These are phyloP conservation scores for Sechiopsis laciniata DNA, from an alignment of 306 rosid genomes.

Conservation along the genomic window DNA sequence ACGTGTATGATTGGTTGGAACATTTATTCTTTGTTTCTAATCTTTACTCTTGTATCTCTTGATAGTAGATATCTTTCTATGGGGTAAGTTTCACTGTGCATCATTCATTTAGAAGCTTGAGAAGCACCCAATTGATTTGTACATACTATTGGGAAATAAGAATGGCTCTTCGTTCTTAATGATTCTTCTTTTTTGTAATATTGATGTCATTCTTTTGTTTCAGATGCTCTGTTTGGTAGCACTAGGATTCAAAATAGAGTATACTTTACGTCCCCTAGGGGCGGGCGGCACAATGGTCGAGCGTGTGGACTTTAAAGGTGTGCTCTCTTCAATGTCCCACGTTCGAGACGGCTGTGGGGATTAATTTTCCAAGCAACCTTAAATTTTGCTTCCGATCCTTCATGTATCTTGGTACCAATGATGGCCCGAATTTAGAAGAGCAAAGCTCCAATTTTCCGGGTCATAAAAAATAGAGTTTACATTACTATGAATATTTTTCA, in stretches of 20 bases:
- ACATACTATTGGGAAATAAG: neutral
- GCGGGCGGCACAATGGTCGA: no score
- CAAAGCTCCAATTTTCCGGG: no score
- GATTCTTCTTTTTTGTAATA: neutral
- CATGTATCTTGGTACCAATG: no score
- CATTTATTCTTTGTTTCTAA: neutral
- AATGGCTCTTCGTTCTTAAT: neutral
- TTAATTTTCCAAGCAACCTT: no score
- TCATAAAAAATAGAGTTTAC: no score
- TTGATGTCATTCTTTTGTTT: neutral
- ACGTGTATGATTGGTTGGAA: constrained; percentile 3
- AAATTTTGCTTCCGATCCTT: no score
- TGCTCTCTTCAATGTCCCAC: no score
- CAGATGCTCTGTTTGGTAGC: neutral
- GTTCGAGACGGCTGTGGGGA: no score
- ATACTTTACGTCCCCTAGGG: neutral
- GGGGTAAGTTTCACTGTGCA: constrained; percentile 9
- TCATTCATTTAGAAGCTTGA: neutral
- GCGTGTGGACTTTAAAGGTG: no score
- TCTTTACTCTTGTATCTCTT: neutral
- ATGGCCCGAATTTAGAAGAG: no score
- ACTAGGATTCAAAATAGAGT: neutral
- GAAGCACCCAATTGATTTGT: constrained; percentile 14
- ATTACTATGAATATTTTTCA: neutral
- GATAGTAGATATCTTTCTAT: neutral